Base-by-base conservation (phyloP, 805 yeast genomes). In the Yarrowia deformans region DNA sequence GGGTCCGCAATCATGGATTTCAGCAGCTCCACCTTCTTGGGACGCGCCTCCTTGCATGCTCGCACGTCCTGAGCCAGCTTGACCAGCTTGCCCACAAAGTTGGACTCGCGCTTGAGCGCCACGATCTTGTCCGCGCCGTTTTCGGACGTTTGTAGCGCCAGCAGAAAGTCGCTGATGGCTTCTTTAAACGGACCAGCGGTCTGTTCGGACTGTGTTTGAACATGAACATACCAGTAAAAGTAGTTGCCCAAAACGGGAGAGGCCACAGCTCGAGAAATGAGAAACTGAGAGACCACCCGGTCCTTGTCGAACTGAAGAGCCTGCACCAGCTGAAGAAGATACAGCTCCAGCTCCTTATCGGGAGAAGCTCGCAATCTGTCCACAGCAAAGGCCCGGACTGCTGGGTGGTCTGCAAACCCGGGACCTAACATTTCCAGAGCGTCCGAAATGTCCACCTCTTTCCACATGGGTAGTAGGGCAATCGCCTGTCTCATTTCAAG, bases 141-240 rank as follows among this genome's bases (percentile, higher is more conserved):
- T 12, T 72, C 70, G 8, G 75, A 60, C 18, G 52, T 73, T n/a
- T 79, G 76, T 39, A 81, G 71, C 2, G 78, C 70, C 48, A 79
- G 77, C 70, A 82, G 72, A 71, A 84, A 87, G 52, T 84, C 84
- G 8, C 81, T 80, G 50, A 84, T 72, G 8, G 87, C 82, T 18
- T 83, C 84, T 70, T 77, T 79, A 73, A 79, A 87, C 32, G 81
- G 79, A 42, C 78, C 75, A 35, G 77, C 76, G 2, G 84, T 54
- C 8, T 69, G 69, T 3, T 85, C 69, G 91, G 97, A 74, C 48
- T 89, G 91, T 39, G 89, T 85, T 75, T 94, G 98, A 1, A 96
- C 97, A 72, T 88, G 89, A 64, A 95, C 84, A 75, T 89, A 91
- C 98, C 99, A 95, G 77, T 91, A 93, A 71, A 96, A 87, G 75